Evolutionary conservation across 1,139 yeast genomes (phyloP), one percentile per base, ranked within the genome.

Genomic region (Sugiyamaella pinicola): DNA sequence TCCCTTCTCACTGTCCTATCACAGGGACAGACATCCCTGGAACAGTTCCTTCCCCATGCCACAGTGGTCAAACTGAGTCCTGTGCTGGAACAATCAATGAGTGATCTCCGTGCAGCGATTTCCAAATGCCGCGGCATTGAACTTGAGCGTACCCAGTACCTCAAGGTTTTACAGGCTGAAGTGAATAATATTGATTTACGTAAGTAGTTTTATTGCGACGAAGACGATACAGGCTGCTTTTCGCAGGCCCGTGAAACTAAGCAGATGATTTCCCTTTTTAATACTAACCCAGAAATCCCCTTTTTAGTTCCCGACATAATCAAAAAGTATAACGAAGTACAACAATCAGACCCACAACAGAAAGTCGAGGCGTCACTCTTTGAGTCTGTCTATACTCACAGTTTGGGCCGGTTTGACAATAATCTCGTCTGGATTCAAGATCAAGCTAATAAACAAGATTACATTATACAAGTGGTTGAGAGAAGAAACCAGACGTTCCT

Each of bases 1-100:
- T 74, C 75, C 0, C 66, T 68, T 15, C 61, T 87, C 34, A 70
- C 71, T 17, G 64, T 83, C 0, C 74, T 82, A 53, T 70, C 75
- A 26, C 76, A 76, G 1, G 74, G 76, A 0, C 72, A 47, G 18
- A 24, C 42, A 13, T 13, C 73, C 2, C 69, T 87, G 19, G 70
- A 69, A 33, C 64, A 67, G 28, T 74, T 69, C 55, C 70, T 86
- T 9, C 93, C 95, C 1, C 70, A 74, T 50, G 75, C 83, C 0
- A 64, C 69, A 1, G 69, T 73, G 22, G 65, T 74, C 1, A 69
- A 70, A 10, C 55, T 82, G n/a, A 78, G 79, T 55, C 74, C 76
- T 19, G 65, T 64, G 1, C 59, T 79, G 18, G 72, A 73, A 18
- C 58, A 62, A 6, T 65, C 73, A 4, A 70, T 81, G 5, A 64